Conservation (phyloP, 306 rosid genomes). For the Albizia julibrissin region DNA sequence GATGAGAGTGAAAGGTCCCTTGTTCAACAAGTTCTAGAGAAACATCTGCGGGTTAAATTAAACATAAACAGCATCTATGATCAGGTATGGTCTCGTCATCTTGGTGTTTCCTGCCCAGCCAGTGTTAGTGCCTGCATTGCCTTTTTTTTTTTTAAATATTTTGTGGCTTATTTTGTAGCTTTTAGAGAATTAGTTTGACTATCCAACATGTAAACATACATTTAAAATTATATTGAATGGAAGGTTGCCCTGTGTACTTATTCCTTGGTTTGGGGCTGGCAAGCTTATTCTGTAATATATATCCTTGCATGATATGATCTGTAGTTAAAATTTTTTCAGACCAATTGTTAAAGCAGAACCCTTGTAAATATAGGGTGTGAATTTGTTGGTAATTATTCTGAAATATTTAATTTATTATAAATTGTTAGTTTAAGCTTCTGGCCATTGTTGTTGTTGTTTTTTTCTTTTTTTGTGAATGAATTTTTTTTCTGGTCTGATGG, state of each 20-base stretch:
- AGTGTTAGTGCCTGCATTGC: background rate
- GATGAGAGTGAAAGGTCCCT: constrained; percentile 66
- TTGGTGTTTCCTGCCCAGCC: constrained; percentile 5
- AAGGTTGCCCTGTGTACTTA: background rate
- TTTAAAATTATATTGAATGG: background rate
- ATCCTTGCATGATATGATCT: background rate
- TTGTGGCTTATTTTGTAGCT: background rate
- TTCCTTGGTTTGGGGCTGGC: background rate
- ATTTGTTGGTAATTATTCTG: constrained; percentile 9
- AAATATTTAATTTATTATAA: background rate
- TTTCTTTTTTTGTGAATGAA: background rate
- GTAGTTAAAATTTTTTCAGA: background rate
- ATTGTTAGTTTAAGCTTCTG: background rate
- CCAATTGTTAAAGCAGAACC: background rate
- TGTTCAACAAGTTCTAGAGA: constrained; percentile 64
- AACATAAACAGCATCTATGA: constrained; percentile 48
- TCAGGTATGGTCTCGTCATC: constrained; percentile 51
- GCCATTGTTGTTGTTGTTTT: background rate
- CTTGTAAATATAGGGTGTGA: background rate
- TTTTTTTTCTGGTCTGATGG: constrained; percentile 2
- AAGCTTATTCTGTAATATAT: background rate
- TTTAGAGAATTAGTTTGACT: background rate
- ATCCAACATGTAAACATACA: constrained; percentile 3
- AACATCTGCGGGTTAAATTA: constrained; percentile 54
- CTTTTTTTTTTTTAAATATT: background rate